A percentile compares a stretch with the other conserved stretches of the same genome.
Evolutionary conservation across 495 filamentous ascomycete species (phyloP).

Genomic region (Corynascus novoguineensis): DNA sequence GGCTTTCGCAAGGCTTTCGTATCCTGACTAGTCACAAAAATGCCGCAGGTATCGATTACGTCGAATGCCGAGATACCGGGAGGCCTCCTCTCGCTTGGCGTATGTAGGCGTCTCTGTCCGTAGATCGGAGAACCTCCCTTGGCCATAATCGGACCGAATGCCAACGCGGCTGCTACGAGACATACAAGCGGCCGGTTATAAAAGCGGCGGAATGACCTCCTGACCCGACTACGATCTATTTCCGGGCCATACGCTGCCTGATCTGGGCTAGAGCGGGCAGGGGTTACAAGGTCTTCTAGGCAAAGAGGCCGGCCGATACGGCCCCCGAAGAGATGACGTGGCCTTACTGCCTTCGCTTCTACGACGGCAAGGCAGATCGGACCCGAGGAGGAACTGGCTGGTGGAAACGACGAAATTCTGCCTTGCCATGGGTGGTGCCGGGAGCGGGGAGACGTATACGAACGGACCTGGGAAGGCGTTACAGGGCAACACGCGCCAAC

Average conservation of each 20-base stretch:
- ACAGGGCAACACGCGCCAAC: background rate
- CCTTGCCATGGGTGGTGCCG: constrained; percentile 14
- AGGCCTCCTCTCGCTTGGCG: constrained; percentile 10
- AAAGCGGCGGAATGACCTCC: constrained; percentile 7
- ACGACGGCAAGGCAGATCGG: constrained; percentile 15
- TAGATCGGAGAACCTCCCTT: constrained; percentile 8
- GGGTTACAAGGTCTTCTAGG: constrained; percentile 7
- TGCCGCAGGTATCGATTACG: constrained; percentile 14
- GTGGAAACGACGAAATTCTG: constrained; percentile 10
- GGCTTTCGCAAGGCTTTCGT: background rate
- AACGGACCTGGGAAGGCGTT: constrained; percentile 5
- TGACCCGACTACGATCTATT: constrained; percentile 13
- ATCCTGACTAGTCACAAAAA: constrained; percentile 13
- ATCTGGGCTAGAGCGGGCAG: background rate
- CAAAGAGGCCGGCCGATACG: constrained; percentile 8
- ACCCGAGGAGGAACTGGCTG: background rate
- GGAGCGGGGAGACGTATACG: constrained; percentile 5
- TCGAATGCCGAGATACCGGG: constrained; percentile 7
- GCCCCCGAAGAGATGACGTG: constrained; percentile 13
- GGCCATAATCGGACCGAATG: constrained; percentile 14
- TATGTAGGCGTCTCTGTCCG: constrained; percentile 9
- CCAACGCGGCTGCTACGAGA: constrained; percentile 7
- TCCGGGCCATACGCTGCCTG: constrained; percentile 2
- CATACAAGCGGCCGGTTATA: constrained; percentile 4
- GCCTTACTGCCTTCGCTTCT: constrained; percentile 16